Percentiles rank a stretch among this genome's conserved stretches.
Evolutionary conservation across 1,284 basidiomycete species (phyloP).

Genomic region (Sporisorium sorghi): DNA sequence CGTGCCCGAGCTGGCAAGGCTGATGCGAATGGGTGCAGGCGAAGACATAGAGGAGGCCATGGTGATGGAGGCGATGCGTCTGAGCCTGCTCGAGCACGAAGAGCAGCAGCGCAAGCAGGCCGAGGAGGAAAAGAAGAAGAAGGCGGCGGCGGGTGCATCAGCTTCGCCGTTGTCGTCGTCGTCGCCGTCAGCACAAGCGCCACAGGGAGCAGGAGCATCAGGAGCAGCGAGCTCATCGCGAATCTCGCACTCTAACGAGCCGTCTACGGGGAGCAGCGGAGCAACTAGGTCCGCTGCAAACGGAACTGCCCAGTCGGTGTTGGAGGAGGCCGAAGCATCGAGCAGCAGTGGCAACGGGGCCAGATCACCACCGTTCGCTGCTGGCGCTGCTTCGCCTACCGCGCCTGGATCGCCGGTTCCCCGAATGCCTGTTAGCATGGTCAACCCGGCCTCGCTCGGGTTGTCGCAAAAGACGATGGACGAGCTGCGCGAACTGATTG

Average conservation of each 20-base stretch:
- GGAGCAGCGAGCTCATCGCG: conserved; percentile 16
- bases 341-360: conserved; percentile 4
- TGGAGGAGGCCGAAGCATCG: conserved; percentile 32
- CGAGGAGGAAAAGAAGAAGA: conserved; percentile 60
- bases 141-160: conserved; percentile 6
- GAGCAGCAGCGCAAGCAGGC: conserved; percentile 70
- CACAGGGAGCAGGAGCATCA: not conserved
- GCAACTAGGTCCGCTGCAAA: conserved; percentile 1
- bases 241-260: conserved; percentile 14
- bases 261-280: conserved; percentile 4
- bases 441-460: conserved; percentile 43
- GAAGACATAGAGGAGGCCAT: conserved; percentile 94
- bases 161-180: not conserved
- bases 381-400: not conserved
- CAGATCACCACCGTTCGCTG: not conserved
- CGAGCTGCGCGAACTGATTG: conserved; percentile 59
- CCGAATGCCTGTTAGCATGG: conserved; percentile 7
- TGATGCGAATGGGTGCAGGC: conserved; percentile 82
- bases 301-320: conserved; percentile 25
- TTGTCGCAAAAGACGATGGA: conserved; percentile 54
- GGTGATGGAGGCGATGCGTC: conserved; percentile 98
- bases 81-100: conserved; percentile 89
- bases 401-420: conserved; percentile 2
- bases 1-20: conserved; percentile 79
- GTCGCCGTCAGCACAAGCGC: not conserved